Conservation (phyloP, 371 early-diverging fungal species). For the Mortierella sp. region DNA sequence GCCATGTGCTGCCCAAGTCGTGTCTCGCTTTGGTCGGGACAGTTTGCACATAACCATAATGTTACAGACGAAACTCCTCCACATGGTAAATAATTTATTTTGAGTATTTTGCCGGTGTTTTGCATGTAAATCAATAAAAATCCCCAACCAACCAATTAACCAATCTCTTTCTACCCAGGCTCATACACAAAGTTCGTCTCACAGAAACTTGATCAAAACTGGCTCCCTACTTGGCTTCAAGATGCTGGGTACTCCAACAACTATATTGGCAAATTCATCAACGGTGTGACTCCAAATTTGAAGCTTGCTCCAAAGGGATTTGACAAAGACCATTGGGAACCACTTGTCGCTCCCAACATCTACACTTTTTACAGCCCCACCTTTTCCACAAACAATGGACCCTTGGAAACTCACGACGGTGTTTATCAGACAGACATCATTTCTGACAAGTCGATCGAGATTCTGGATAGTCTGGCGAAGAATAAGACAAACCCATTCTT, state of each 20-base stretch:
- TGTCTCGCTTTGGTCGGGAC: constrained; percentile 67
- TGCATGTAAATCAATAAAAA: not conserved
- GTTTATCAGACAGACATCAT: constrained; percentile 74
- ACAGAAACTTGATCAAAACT: constrained; percentile 62
- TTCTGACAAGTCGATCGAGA: constrained; percentile 66
- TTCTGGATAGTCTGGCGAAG: constrained; percentile 60
- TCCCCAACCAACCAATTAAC: not conserved
- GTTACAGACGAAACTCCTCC: constrained; percentile 71
- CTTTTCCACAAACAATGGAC: constrained; percentile 69
- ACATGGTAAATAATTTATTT: constrained; percentile 45
- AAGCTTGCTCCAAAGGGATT: constrained; percentile 60
- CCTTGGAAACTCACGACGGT: constrained; percentile 62
- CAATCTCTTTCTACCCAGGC: constrained; percentile 45
- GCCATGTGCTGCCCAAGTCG: constrained; percentile 77
- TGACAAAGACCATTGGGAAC: constrained; percentile 64
- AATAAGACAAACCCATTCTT: constrained; percentile 68
- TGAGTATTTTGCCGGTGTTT: not conserved
- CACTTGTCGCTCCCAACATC: constrained; percentile 71
- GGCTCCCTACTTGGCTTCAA: constrained; percentile 58
- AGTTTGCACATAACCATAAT: constrained; percentile 75
- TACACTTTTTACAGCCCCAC: constrained; percentile 70
- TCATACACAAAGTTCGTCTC: constrained; percentile 66
- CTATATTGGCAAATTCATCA: constrained; percentile 78
- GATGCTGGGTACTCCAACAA: constrained; percentile 71
- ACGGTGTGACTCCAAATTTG: constrained; percentile 58